Evolutionary conservation across 257 asterid genomes (phyloP).

Genomic region (Scutellaria barbata): DNA sequence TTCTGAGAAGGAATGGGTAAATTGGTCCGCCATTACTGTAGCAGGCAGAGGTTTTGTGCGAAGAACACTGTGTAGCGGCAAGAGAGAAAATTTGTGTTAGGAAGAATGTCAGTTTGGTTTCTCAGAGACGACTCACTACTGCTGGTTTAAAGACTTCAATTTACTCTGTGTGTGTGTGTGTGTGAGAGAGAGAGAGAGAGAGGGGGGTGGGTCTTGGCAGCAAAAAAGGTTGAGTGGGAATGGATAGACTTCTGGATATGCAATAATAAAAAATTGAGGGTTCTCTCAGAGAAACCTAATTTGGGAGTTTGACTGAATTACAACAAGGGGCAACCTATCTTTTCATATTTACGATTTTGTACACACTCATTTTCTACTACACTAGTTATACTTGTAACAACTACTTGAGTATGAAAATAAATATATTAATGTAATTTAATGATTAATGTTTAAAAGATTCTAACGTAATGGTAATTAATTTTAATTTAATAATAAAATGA

Average conservation of each 20-base stretch:
- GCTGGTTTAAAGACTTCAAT: constrained; percentile 20
- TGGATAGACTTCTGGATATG: constrained; percentile 64
- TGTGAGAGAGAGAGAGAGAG: constrained; percentile 26
- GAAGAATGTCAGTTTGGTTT: constrained; percentile 39
- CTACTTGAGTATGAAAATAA: too few relatives aligned
- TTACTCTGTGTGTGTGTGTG: neutral
- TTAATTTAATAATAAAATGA: too few relatives aligned
- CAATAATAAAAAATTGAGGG: constrained; percentile 4
- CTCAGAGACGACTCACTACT: constrained; percentile 1
- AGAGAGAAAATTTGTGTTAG: constrained; percentile 38
- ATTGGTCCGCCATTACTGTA: constrained; percentile 52
- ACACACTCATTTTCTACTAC: too few relatives aligned
- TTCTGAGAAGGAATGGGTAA: constrained; percentile 38
- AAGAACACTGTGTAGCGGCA: constrained; percentile 29
- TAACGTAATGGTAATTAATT: too few relatives aligned
- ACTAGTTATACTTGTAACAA: too few relatives aligned
- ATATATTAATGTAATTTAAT: too few relatives aligned
- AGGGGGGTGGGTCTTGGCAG: constrained; percentile 31
- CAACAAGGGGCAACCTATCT: too few relatives aligned
- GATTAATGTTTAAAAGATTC: too few relatives aligned
- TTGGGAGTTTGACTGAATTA: too few relatives aligned
- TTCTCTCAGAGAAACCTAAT: too few relatives aligned
- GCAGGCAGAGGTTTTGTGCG: constrained; percentile 32
- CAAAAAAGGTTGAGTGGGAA: constrained; percentile 41
- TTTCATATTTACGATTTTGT: too few relatives aligned